Evolutionary conservation across 2,329 filamentous ascomycete species (phyloP).

Genomic region (Alternaria triticina): DNA sequence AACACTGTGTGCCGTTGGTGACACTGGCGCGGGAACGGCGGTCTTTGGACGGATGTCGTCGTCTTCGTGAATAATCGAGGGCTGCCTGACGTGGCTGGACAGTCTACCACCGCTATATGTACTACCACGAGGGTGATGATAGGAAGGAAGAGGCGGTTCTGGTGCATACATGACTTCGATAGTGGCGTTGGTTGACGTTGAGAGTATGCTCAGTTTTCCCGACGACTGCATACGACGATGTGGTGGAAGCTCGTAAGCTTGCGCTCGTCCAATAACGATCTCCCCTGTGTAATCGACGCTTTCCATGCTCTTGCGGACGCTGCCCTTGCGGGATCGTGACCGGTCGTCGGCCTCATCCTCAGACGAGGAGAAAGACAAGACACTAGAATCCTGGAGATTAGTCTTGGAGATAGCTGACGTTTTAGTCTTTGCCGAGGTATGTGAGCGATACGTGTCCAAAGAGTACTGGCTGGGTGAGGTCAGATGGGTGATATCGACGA

Average conservation of each 20-base stretch:
- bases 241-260: slow-evolving; percentile 44
- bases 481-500: slow-evolving; percentile 28
- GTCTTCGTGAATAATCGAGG: slow-evolving; percentile 48
- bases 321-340: slow-evolving; percentile 14
- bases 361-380: slow-evolving; percentile 50
- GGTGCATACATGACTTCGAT: slow-evolving; percentile 51
- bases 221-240: slow-evolving; percentile 32
- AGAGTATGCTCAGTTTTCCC: slow-evolving; percentile 42
- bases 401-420: slow-evolving; percentile 39
- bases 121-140: slow-evolving; percentile 22
- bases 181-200: slow-evolving; percentile 45
- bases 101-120: slow-evolving; percentile 30
- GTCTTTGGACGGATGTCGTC: slow-evolving; percentile 39
- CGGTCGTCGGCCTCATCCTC: slow-evolving; percentile 43
- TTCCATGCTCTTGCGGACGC: slow-evolving; percentile 45
- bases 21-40: slow-evolving; percentile 27
- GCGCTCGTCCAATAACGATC: slow-evolving; percentile 46
- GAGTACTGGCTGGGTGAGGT: slow-evolving; percentile 42
- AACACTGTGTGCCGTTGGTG: slow-evolving; percentile 37
- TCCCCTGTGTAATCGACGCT: slow-evolving; percentile 42
- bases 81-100: slow-evolving; percentile 44
- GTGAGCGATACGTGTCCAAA: slow-evolving; percentile 32
- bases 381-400: slow-evolving; percentile 48
- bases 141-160: slow-evolving; percentile 30
- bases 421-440: slow-evolving; percentile 40